Percentiles rank a stretch among this genome's conserved stretches.
These are phyloP conservation scores for Sistotremastrum niveocremeum DNA, from an alignment of 768 basidiomycete species.

Conservation along the genomic window DNA sequence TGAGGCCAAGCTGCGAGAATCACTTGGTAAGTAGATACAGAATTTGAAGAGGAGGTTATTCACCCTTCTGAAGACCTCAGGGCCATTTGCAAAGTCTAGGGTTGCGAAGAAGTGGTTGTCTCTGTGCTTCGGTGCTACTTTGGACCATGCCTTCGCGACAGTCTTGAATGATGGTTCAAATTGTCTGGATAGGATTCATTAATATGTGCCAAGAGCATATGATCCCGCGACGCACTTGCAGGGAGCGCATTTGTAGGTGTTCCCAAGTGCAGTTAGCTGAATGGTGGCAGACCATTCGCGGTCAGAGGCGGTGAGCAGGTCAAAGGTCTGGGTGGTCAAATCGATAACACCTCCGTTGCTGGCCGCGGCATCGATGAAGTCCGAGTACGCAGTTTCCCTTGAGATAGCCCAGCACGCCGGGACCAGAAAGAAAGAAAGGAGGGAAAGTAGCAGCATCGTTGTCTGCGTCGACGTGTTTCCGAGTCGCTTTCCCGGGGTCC, in stretches of 20 bases:
- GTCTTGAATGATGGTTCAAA: slow-evolving; percentile 76
- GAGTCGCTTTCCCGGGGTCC: no score
- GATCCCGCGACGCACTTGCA: slow-evolving; percentile 57
- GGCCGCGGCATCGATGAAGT: slow-evolving; percentile 56
- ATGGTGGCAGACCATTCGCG: slow-evolving; percentile 84
- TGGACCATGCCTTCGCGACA: slow-evolving; percentile 75
- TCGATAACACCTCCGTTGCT: slow-evolving; percentile 69
- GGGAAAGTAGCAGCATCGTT: slow-evolving; percentile 19
- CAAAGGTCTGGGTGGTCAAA: slow-evolving; percentile 63
- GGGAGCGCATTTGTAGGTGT: slow-evolving; percentile 73
- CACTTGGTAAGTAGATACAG: not conserved
- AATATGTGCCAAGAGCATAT: not conserved
- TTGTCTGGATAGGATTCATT: slow-evolving; percentile 34
- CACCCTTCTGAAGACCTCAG: slow-evolving; percentile 71
- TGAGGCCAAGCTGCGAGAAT: slow-evolving; percentile 52
- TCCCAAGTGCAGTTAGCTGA: slow-evolving; percentile 78
- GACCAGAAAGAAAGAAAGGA: slow-evolving; percentile 16
- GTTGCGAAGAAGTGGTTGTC: slow-evolving; percentile 87
- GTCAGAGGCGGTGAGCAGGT: slow-evolving; percentile 58
- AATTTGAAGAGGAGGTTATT: slow-evolving; percentile 1
- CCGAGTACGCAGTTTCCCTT: slow-evolving; percentile 25
- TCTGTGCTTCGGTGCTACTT: slow-evolving; percentile 42
- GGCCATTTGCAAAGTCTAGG: slow-evolving; percentile 73
- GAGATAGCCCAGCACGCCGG: slow-evolving; percentile 11
- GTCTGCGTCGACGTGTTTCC: slow-evolving; percentile 1